Evolutionary conservation across 306 rosid species (phyloP).

Genomic region (Ceratonia siliqua): DNA sequence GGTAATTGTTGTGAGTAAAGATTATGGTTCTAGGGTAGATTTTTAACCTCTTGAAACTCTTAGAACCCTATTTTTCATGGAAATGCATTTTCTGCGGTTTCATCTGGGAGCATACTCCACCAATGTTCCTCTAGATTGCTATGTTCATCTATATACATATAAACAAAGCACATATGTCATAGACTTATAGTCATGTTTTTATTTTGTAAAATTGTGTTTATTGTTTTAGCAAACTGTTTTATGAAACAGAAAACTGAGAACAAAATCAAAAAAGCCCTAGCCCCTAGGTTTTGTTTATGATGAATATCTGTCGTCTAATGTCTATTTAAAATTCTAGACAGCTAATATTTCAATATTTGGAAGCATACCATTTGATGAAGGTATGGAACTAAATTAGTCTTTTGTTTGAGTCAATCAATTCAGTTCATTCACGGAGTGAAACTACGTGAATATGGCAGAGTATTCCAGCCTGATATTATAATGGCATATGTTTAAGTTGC

Average conservation of each 20-base stretch:
- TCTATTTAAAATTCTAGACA: background rate
- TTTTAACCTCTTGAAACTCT: background rate
- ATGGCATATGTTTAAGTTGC: slow-evolving; percentile 57
- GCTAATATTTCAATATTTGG: background rate
- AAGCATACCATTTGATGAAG: slow-evolving; percentile 19
- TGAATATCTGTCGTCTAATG: background rate
- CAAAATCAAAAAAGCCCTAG: too few relatives aligned
- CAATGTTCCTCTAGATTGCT: background rate
- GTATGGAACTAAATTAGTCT: background rate
- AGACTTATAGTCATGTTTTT: too few relatives aligned
- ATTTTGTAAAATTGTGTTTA: too few relatives aligned
- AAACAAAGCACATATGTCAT: background rate
- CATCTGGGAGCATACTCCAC: background rate
- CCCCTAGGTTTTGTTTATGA: background rate
- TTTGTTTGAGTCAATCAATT: slow-evolving; percentile 23
- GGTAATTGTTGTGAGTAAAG: too few relatives aligned
- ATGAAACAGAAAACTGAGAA: too few relatives aligned
- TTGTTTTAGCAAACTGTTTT: too few relatives aligned
- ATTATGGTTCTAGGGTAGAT: background rate
- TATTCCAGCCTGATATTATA: slow-evolving; percentile 74
- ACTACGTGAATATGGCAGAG: slow-evolving; percentile 55
- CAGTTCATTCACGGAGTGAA: slow-evolving; percentile 28
- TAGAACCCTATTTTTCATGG: background rate
- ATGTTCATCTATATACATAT: background rate
- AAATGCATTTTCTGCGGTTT: slow-evolving; percentile 14